A percentile compares a stretch with the other conserved stretches of the same genome.
phyloP scores from a whole-genome alignment of 202 grass and related monocot genomes.

The Bolboschoenoplectus hybrid region DNA sequence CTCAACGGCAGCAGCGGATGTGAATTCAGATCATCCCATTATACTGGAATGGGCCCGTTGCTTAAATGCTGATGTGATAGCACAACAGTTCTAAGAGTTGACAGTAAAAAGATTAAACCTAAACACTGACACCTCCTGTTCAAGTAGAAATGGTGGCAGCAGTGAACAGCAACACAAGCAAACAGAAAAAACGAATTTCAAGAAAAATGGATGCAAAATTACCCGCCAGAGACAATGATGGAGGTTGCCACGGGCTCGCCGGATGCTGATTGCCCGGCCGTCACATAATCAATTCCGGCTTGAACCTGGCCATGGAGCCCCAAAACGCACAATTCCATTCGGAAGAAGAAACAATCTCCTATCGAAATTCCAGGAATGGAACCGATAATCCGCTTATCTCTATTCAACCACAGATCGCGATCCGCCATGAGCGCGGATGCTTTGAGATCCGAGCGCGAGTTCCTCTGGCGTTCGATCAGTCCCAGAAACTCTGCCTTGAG shows the following conservation, averaged over 20 bases:
- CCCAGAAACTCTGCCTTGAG: conserved; percentile 67
- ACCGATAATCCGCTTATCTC: conserved; percentile 87
- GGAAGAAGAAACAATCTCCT: conserved; percentile 90
- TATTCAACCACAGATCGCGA: conserved; percentile 89
- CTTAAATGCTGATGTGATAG: background rate
- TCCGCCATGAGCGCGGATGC: conserved; percentile 76
- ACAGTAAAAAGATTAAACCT: background rate
- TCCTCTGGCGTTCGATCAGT: conserved; percentile 46
- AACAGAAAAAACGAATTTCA: background rate
- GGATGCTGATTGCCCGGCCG: conserved; percentile 49
- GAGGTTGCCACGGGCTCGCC: conserved; percentile 93
- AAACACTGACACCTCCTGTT: background rate
- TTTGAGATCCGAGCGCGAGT: conserved; percentile 63
- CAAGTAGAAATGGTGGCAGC: background rate
- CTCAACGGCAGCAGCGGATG: too few species aligned
- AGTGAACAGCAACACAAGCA: background rate
- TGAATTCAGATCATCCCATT: background rate
- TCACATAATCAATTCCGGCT: conserved; percentile 87
- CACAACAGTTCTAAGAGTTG: background rate
- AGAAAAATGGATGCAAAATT: conserved; percentile 9
- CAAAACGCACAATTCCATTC: conserved; percentile 91
- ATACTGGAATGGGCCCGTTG: background rate
- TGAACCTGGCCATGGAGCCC: conserved; percentile 93
- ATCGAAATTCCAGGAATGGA: conserved; percentile 78
- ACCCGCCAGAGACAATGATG: conserved; percentile 89